A percentile compares a stretch with the other conserved stretches of the same genome.
phyloP scores from a whole-genome alignment of 78 protist genomes.

The Dictyostelium discoideum region dicty_2.7 NC_007089.4:2908501-2909000 shows the following conservation, averaged over 20 bases:
- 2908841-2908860: background rate
- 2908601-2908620: background rate
- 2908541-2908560: background rate
- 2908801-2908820: background rate
- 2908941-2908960: background rate
- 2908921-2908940: background rate
- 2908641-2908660: background rate
- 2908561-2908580: background rate
- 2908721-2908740: background rate
- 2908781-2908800: background rate
- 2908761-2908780: background rate
- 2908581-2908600: background rate
- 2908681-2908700: background rate
- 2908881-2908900: background rate
- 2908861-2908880: background rate
- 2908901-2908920: background rate
- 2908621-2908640: conserved; percentile 1
- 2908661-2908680: background rate
- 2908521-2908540: background rate
- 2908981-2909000: background rate
- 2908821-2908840: background rate
- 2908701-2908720: background rate
- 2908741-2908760: background rate
- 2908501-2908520: background rate
- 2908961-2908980: background rate